Percentiles rank a stretch among this genome's conserved stretches.
Evolutionary conservation across 2,329 filamentous ascomycete genomes (phyloP).

Genomic region (Sclerotiophoma versabilis): DNA sequence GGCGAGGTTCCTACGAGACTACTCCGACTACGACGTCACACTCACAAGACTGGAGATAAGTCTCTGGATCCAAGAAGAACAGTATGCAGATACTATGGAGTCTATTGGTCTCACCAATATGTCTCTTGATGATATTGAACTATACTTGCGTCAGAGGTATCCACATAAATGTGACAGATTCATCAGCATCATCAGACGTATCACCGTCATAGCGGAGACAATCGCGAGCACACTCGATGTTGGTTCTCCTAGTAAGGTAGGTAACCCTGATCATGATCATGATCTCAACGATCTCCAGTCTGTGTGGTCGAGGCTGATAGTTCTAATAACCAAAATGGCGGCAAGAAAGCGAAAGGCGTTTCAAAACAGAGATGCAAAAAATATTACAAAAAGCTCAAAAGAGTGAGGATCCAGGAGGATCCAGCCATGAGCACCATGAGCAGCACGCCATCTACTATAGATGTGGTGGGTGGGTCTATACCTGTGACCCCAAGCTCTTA

Average conservation of each 20-base stretch:
- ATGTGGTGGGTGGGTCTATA: too few species aligned
- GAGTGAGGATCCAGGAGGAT: not conserved
- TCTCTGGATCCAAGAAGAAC: not conserved
- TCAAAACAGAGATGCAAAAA: not conserved
- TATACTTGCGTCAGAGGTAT: not conserved
- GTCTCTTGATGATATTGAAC: not conserved
- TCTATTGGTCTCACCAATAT: not conserved
- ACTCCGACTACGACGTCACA: not conserved
- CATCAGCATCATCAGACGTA: not conserved
- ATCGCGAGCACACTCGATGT: not conserved
- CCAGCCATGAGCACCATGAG: not conserved
- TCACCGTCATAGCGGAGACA: not conserved
- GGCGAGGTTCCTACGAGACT: not conserved
- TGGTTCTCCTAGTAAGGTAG: not conserved
- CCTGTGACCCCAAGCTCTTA: too few species aligned
- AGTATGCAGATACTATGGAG: not conserved
- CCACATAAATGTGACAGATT: not conserved
- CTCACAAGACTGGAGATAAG: not conserved
- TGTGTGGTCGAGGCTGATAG: not conserved
- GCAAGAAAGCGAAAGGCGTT: not conserved
- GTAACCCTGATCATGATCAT: not conserved
- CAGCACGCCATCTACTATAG: too few species aligned
- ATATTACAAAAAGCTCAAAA: not conserved
- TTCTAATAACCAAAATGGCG: not conserved
- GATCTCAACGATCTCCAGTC: too few species aligned